phyloP scores from a whole-genome alignment of 2,329 filamentous ascomycete genomes.

The Pseudogymnoascus sp. region DNA sequence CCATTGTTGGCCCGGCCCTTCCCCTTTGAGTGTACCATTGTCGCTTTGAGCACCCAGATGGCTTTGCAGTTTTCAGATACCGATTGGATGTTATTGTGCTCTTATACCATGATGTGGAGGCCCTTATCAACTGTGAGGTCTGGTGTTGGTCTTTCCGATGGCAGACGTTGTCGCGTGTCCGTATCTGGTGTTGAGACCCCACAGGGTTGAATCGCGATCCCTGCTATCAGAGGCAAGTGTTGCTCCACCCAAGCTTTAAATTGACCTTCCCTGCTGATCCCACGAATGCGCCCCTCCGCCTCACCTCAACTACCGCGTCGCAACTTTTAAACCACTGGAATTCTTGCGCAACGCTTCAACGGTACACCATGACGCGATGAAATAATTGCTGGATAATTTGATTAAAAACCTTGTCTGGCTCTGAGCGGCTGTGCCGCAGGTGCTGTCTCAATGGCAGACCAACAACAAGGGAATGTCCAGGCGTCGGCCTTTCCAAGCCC shows the following conservation, averaged over 20 bases:
- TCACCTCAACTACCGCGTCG: neutral
- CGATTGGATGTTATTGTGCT: neutral
- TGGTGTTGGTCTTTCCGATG: neutral
- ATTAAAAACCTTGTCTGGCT: neutral
- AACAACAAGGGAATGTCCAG: conserved; percentile 33
- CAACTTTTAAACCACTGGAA: neutral
- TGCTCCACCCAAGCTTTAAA: conserved; percentile 9
- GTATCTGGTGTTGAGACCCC: neutral
- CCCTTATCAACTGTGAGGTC: neutral
- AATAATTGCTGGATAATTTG: neutral
- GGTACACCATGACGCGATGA: neutral
- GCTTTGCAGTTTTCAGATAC: neutral
- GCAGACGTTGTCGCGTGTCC: neutral
- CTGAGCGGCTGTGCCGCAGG: conserved; percentile 10
- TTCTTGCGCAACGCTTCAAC: neutral
- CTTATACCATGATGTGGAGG: neutral
- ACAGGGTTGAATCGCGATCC: neutral
- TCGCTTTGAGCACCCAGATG: neutral
- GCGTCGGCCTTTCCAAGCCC: conserved; percentile 71
- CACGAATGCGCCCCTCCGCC: neutral
- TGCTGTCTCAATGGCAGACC: conserved; percentile 48
- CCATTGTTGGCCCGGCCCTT: neutral
- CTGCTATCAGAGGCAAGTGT: neutral
- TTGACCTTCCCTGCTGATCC: conserved; percentile 2
- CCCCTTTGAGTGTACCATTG: neutral